Conservation (phyloP, 2,329 filamentous ascomycete genomes). For the Ophiocordyceps camponoti-saundersi region DNA sequence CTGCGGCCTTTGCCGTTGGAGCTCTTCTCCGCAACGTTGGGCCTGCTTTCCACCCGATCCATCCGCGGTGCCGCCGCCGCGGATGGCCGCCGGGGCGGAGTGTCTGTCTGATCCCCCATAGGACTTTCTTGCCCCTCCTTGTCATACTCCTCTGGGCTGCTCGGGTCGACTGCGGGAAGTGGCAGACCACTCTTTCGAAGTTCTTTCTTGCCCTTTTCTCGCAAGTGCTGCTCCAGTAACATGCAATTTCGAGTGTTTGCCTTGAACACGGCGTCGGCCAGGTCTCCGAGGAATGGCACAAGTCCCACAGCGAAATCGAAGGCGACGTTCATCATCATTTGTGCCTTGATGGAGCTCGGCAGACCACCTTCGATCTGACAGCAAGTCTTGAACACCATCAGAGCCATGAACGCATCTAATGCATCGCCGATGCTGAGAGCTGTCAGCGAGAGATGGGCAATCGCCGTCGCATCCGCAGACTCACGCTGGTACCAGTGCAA, state of each 20-base stretch:
- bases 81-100: constrained; percentile 9
- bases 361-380: constrained; percentile 62
- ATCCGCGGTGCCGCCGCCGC: constrained; percentile 8
- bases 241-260: constrained; percentile 64
- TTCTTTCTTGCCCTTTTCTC: constrained; percentile 47
- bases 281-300: constrained; percentile 59
- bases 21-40: constrained; percentile 11
- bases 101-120: constrained; percentile 9
- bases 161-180: constrained; percentile 31
- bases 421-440: constrained; percentile 54
- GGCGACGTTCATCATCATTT: constrained; percentile 69
- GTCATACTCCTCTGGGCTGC: constrained; percentile 34
- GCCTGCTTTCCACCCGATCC: constrained; percentile 5
- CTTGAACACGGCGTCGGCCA: constrained; percentile 55
- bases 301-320: constrained; percentile 60
- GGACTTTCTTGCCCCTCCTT: constrained; percentile 14
- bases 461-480: constrained; percentile 16
- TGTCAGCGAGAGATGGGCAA: background rate
- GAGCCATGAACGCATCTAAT: constrained; percentile 54
- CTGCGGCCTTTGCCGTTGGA: constrained; percentile 10
- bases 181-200: constrained; percentile 28
- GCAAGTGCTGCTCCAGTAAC: constrained; percentile 49
- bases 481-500: constrained; percentile 69
- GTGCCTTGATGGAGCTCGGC: constrained; percentile 36
- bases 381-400: constrained; percentile 60